Base-by-base conservation (phyloP, 495 filamentous ascomycete species). In the Melanomma pulvis-pyrius region DNA sequence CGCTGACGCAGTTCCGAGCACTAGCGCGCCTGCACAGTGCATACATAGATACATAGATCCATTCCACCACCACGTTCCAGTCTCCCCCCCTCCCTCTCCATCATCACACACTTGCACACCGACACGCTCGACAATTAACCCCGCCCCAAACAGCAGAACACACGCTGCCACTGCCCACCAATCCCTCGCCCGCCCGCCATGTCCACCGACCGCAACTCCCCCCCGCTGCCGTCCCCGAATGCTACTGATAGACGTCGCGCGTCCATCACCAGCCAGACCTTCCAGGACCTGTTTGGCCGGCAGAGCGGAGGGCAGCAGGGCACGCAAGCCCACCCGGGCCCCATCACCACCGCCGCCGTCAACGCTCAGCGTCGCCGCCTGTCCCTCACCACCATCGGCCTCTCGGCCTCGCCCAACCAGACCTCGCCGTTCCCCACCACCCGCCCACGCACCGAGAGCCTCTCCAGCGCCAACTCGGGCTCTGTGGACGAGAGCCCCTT, bases 401-500 rank as follows among this genome's bases (percentile, higher is more conserved):
- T 96, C 39, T 90, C 90, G 25, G 92, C 91, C 46, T 92, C 92
- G 13, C 90, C 92, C 3, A 83, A 80, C 46, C 76, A 78, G 64
- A 83, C 82, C 44, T 84, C 85, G 3, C 80, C 86, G 25, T 88
- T 84, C 74, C 77, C 77, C 21, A 79, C 79, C 55, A 76, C 81
- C 61, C 79, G 77, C 28, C 74, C 86, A 41, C 87, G 92, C 41
- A 87, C 88, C 30, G 88, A 85, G 64, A 97, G 93, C 74, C 74
- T 88, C 58, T 86, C 86, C 52, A 87, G 84, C 67, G 85, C 85
- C 32, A 85, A 84, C 69, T 87, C 87, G n/a, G 86, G 88, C 58
- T 89, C 87, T n/a, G 78, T 87, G 51, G 92, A 97, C 70, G 94
- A 97, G 76, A 92, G 82, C 65, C 89, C 92, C 47, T 83, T 93